A percentile compares a stretch with the other conserved stretches of the same genome.
These are phyloP conservation scores for Gamarada debralockiae DNA, from an alignment of 495 filamentous ascomycete species.

Conservation along the genomic window DNA sequence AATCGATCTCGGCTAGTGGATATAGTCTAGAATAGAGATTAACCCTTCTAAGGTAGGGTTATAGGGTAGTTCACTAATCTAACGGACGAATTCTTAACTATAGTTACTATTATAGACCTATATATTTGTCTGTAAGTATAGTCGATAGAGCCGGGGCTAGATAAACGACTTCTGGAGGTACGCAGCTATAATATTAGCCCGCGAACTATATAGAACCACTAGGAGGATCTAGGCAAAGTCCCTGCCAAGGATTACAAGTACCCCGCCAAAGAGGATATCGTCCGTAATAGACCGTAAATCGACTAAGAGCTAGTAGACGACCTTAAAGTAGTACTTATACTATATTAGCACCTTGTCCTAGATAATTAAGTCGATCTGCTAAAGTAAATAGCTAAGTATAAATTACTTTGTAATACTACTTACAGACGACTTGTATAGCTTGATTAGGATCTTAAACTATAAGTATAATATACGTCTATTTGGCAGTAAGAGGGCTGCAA, in stretches of 20 bases:
- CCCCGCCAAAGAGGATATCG: conserved; percentile 1
- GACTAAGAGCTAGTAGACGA: background rate
- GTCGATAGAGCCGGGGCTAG: background rate
- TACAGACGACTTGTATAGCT: conserved; percentile 9
- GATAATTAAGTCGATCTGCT: conserved; percentile 8
- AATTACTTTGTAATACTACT: conserved; percentile 9
- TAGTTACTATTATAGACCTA: background rate
- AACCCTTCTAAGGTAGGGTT: background rate
- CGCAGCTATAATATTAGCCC: background rate
- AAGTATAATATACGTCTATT: conserved; percentile 8
- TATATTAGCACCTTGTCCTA: conserved; percentile 5
- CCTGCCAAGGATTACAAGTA: background rate
- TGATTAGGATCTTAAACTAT: conserved; percentile 19
- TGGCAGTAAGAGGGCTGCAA: conserved; percentile 14
- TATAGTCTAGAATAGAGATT: background rate
- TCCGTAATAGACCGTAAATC: conserved; percentile 2
- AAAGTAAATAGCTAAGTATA: background rate
- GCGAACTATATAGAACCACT: background rate
- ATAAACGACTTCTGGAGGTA: conserved; percentile 1
- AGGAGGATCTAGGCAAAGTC: conserved; percentile 6
- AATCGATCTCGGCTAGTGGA: background rate
- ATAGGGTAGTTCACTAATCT: conserved; percentile 1
- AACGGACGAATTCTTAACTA: background rate
- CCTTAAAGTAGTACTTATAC: conserved; percentile 5
- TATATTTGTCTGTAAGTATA: conserved; percentile 7